A percentile compares a stretch with the other conserved stretches of the same genome.
Conservation (phyloP, 257 asterid genomes). For the Nicotiana sylvestris region DNA sequence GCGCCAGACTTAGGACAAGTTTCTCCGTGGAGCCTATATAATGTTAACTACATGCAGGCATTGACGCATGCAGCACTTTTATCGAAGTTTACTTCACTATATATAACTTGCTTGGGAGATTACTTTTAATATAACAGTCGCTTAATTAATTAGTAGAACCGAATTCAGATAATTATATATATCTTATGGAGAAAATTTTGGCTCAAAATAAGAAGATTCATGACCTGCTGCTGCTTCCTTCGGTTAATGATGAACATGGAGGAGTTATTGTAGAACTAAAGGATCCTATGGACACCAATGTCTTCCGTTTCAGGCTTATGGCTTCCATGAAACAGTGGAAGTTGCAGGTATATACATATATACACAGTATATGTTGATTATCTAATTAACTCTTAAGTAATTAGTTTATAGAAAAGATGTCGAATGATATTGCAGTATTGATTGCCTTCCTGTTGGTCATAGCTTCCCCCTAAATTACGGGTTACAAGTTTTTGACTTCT, state of each 20-base stretch:
- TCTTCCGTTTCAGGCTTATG: slow-evolving; percentile 40
- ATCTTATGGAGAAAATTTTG: slow-evolving; percentile 38
- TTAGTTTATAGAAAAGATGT: neutral
- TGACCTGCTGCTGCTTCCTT: slow-evolving; percentile 48
- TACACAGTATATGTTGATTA: too few relatives aligned
- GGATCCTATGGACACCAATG: slow-evolving; percentile 46
- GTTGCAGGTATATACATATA: slow-evolving; percentile 42
- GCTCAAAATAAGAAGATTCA: slow-evolving; percentile 21
- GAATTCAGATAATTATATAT: neutral
- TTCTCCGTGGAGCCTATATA: neutral
- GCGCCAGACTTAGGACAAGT: neutral
- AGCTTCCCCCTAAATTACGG: neutral
- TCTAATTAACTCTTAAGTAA: too few relatives aligned
- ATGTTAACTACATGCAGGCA: neutral
- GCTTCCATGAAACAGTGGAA: slow-evolving; percentile 54
- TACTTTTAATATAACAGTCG: neutral
- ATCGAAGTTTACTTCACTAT: too few relatives aligned
- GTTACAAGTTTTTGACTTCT: too few relatives aligned
- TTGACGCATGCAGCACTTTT: neutral
- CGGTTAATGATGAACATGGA: slow-evolving; percentile 53
- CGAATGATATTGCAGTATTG: neutral
- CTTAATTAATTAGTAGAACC: neutral
- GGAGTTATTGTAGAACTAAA: slow-evolving; percentile 57
- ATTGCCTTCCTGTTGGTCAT: neutral
- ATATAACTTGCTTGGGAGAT: too few relatives aligned